A percentile compares a stretch with the other conserved stretches of the same genome.
phyloP scores from a whole-genome alignment of 371 early-diverging fungal genomes.

The Saksenaea oblongispora region DNA sequence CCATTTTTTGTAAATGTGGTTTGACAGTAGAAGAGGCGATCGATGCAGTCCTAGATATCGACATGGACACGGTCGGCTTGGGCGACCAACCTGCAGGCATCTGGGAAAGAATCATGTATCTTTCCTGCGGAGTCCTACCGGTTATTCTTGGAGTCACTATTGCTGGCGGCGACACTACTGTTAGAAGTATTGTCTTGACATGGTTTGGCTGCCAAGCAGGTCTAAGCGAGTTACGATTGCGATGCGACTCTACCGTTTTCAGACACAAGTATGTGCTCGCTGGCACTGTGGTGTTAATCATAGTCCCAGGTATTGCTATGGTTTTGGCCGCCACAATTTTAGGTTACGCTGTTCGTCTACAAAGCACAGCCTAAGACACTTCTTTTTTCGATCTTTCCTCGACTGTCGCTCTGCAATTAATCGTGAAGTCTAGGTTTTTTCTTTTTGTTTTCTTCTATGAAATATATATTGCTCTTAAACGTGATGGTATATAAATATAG shows the following conservation, averaged over 20 bases:
- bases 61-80: not conserved
- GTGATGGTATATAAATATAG: no score
- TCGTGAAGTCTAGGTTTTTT: no score
- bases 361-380: not conserved
- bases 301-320: not conserved
- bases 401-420: no score
- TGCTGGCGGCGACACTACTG: not conserved
- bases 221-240: not conserved
- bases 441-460: no score
- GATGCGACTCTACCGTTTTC: not conserved
- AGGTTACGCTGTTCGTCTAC: not conserved
- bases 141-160: not conserved
- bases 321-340: not conserved
- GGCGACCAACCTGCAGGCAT: not conserved
- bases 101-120: not conserved
- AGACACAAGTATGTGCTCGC: not conserved
- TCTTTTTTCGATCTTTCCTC: no score
- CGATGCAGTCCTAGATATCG: not conserved
- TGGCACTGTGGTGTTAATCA: not conserved
- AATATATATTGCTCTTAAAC: no score
- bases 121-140: not conserved
- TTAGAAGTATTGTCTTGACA: not conserved
- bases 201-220: conserved; percentile 4
- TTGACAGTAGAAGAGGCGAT: not conserved
- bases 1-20: not conserved